Base-by-base conservation (phyloP, 306 rosid genomes). In the Pyrus communis region DNA sequence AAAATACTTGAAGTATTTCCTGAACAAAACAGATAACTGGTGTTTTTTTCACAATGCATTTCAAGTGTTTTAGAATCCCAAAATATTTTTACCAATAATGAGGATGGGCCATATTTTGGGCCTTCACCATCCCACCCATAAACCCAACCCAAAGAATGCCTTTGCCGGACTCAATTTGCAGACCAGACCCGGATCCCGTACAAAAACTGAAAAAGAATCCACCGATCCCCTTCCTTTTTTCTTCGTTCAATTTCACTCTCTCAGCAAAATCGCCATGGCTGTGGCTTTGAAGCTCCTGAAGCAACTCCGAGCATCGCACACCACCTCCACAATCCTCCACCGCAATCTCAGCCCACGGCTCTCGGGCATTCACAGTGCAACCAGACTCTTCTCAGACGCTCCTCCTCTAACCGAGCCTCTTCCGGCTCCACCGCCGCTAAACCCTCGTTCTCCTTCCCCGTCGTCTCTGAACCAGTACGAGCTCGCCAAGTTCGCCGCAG, bases 401-500 rank as follows among this genome's bases (percentile, higher is more conserved):
- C 71, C 84, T 22, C 45, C 86, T 59, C 69, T 21, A 11, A 64
- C 80, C 51, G 69, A 30, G 46, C 71, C 70, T 27, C 61, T 81
- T 58, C 14, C 77, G 64, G 9, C 67, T 51, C 69, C 88, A 12
- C 80, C 79, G 66, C 82, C 83, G 79, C 75, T 61, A 79, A 63
- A 71, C n/a, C 69, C 75, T 66, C 65, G 19, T 9, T 58, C 81
- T 84, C 71, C 83, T 7, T 30, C 74, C 68, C 73, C 76, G 12
- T 90, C 94, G n/a, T 93, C 97, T 46, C 62, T 88, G 83, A 91
- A 93, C 71, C 83, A 80, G 43, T 23, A 59, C 9, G 98, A 93
- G 68, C 92, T 93, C 65, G 88, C 86, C 59, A 91, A 91, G 77
- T 93, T 91, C 85, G 83, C 91, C 61, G 84, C 96, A 86, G 85